Conservation (phyloP, 2,329 filamentous ascomycete species). For the Sporothrix schenckii region DNA sequence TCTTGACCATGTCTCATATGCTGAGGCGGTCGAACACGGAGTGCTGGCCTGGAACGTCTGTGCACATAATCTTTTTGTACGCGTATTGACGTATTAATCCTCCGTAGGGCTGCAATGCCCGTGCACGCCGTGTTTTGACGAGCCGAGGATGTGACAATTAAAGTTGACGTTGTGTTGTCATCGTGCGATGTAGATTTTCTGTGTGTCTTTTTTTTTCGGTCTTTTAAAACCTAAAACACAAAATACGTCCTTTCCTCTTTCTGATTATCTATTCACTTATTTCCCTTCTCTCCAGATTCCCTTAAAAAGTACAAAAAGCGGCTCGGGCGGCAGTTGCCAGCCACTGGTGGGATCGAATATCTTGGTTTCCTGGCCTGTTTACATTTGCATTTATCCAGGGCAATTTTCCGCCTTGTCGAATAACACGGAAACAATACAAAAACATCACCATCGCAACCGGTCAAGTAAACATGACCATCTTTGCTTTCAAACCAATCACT, state of each 20-base stretch:
- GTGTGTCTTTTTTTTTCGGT: too few relatives aligned
- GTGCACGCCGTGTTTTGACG: neutral
- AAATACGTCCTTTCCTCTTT: neutral
- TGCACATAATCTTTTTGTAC: too few relatives aligned
- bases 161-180: too few relatives aligned
- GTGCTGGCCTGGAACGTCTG: neutral
- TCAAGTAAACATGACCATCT: neutral
- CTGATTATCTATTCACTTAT: neutral
- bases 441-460: slow-evolving; percentile 1
- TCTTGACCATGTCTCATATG: slow-evolving; percentile 12
- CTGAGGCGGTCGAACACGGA: neutral
- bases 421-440: neutral
- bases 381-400: slow-evolving; percentile 8
- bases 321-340: neutral
- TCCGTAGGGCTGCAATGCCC: neutral
- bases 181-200: too few relatives aligned
- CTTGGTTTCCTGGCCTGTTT: neutral
- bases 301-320: neutral
- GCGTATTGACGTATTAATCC: too few relatives aligned
- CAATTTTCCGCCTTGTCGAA: neutral
- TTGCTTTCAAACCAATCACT: neutral
- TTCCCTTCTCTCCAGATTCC: too few relatives aligned
- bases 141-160: neutral
- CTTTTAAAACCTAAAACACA: too few relatives aligned
- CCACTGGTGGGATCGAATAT: neutral